Evolutionary conservation across 441 rosid genomes (phyloP).

Genomic region (Pelargonium fulgidum): DNA sequence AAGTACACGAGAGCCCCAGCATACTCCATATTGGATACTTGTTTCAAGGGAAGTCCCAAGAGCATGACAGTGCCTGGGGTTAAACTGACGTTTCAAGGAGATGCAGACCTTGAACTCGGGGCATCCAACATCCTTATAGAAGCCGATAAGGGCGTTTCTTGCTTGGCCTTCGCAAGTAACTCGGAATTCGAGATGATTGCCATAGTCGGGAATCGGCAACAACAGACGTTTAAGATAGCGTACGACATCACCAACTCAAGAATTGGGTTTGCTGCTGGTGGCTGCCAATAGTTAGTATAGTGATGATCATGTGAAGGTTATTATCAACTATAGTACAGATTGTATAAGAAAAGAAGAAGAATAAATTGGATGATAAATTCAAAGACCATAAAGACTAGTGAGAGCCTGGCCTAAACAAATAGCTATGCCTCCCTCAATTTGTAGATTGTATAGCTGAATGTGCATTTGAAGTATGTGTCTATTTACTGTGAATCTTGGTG

Average conservation of each 20-base stretch:
- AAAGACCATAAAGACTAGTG: background rate
- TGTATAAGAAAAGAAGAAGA: background rate
- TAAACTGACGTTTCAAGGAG: conserved; percentile 33
- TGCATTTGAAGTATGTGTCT: conserved; percentile 1
- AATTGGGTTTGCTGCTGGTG: conserved; percentile 33
- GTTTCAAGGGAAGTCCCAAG: conserved; percentile 34
- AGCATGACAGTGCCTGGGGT: conserved; percentile 32
- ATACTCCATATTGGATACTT: conserved; percentile 36
- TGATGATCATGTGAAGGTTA: background rate
- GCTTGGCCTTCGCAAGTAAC: conserved; percentile 38
- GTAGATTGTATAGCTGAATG: background rate
- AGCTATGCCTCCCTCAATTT: background rate
- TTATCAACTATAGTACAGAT: background rate
- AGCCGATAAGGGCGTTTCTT: conserved; percentile 25
- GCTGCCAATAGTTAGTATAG: conserved; percentile 18
- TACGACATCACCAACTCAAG: conserved; percentile 35
- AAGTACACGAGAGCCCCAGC: conserved; percentile 28
- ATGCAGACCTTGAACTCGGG: conserved; percentile 31
- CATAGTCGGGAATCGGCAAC: conserved; percentile 44
- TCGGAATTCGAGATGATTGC: conserved; percentile 19
- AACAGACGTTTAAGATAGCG: conserved; percentile 32
- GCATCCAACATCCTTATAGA: conserved; percentile 31
- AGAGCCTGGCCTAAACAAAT: background rate
- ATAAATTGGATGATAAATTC: conserved; percentile 3
- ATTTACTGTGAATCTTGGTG: background rate